Evolutionary conservation across 2,329 filamentous ascomycete genomes (phyloP).

Genomic region (Ceratocystis diversiconidia): DNA sequence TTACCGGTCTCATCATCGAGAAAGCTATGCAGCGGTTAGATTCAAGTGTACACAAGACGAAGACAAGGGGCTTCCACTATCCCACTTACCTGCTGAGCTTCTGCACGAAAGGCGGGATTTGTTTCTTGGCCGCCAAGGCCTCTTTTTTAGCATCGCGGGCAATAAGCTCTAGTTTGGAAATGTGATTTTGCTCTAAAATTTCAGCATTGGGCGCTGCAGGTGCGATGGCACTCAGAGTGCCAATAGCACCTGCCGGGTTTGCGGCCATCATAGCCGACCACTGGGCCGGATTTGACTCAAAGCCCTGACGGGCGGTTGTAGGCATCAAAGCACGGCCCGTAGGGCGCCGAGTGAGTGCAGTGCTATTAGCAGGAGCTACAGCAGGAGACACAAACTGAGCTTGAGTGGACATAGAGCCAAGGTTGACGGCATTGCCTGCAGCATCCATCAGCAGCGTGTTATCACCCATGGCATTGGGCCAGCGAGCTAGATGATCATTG

Average conservation of each 20-base stretch:
- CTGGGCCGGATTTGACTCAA: constrained; percentile 27
- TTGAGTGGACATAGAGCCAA: constrained; percentile 9
- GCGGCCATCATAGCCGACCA: constrained; percentile 16
- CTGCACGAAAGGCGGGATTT: constrained; percentile 94
- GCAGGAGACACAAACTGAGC: constrained; percentile 10
- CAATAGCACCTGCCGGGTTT: constrained; percentile 13
- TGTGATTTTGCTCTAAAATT: constrained; percentile 46
- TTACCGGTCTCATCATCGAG: constrained; percentile 62
- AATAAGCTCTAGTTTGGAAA: constrained; percentile 65
- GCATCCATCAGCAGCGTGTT: constrained; percentile 11
- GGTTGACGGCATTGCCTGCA: constrained; percentile 7
- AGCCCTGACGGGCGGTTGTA: constrained; percentile 27
- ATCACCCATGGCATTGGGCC: constrained; percentile 5
- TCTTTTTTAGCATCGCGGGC: constrained; percentile 75
- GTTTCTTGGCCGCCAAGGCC: constrained; percentile 77
- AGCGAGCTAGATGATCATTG: constrained; percentile 12
- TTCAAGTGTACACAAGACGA: not conserved
- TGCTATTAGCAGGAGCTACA: constrained; percentile 28
- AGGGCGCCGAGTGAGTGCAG: constrained; percentile 38
- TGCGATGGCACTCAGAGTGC: constrained; percentile 9
- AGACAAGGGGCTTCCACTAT: no score
- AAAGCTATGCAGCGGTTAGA: constrained; percentile 47
- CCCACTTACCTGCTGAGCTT: constrained; percentile 78
- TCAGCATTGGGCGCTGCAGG: constrained; percentile 14
- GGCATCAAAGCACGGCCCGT: constrained; percentile 38